Evolutionary conservation across 2,329 filamentous ascomycete species (phyloP).

Genomic region (Didymella pomorum): DNA sequence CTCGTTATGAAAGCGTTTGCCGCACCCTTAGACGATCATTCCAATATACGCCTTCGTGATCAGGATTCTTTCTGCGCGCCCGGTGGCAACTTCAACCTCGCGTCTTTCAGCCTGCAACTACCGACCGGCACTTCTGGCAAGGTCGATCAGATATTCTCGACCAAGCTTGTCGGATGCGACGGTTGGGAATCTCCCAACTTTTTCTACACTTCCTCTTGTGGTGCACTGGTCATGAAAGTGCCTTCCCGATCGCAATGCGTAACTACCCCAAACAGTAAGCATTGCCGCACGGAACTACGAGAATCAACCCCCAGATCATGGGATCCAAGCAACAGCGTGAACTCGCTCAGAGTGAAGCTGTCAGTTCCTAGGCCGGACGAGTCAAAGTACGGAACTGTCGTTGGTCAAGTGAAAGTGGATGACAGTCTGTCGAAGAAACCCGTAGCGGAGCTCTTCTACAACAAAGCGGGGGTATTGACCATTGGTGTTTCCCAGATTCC

Average conservation of each 20-base stretch:
- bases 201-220: conserved; percentile 40
- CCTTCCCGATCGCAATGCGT: conserved; percentile 52
- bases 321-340: conserved; percentile 46
- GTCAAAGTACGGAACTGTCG: conserved; percentile 49
- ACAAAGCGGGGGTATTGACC: conserved; percentile 43
- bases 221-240: conserved; percentile 53
- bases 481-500: conserved; percentile 53
- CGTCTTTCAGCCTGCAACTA: conserved; percentile 50
- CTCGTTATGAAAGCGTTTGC: background rate
- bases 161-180: too few species aligned
- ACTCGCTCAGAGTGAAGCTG: conserved; percentile 46
- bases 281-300: conserved; percentile 56
- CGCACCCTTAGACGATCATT: background rate
- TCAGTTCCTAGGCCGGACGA: conserved; percentile 43
- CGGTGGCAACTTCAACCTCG: conserved; percentile 32
- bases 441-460: conserved; percentile 53
- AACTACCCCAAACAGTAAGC: conserved; percentile 52
- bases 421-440: conserved; percentile 50
- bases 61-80: conserved; percentile 25
- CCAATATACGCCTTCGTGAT: background rate
- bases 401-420: conserved; percentile 54
- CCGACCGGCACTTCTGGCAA: conserved; percentile 45
- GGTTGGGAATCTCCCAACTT: conserved; percentile 47
- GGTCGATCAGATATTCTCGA: conserved; percentile 39
- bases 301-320: conserved; percentile 46